Conservation (phyloP, 768 basidiomycete genomes). For the Serendipita vermifera region DNA sequence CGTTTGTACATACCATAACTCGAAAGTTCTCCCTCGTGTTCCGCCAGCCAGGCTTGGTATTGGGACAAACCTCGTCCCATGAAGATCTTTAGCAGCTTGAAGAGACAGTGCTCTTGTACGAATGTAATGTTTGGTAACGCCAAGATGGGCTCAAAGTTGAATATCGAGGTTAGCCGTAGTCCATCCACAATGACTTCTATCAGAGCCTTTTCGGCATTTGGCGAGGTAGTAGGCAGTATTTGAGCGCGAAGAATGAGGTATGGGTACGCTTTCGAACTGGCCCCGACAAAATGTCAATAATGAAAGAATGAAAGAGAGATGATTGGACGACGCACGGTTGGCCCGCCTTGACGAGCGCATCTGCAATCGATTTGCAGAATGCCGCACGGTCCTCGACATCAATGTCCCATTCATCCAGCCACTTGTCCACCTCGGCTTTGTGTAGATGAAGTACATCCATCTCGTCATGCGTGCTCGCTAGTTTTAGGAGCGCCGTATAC, state of each 20-base stretch:
- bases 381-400: conserved; percentile 45
- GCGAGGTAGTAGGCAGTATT: conserved; percentile 43
- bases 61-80: conserved; percentile 49
- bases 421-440: conserved; percentile 52
- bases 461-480: conserved; percentile 49
- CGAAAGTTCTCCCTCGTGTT: conserved; percentile 36
- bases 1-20: conserved; percentile 39
- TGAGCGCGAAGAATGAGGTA: conserved; percentile 51
- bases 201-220: conserved; percentile 40
- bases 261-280: conserved; percentile 48
- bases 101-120: conserved; percentile 55
- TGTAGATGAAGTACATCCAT: conserved; percentile 48
- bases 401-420: conserved; percentile 66
- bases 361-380: conserved; percentile 52
- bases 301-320: background rate
- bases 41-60: conserved; percentile 46
- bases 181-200: conserved; percentile 49
- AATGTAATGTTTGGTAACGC: conserved; percentile 59
- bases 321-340: conserved; percentile 37
- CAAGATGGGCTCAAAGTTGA: conserved; percentile 73
- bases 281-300: background rate
- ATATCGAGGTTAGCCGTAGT: conserved; percentile 49
- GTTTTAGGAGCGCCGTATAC: conserved; percentile 45
- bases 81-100: conserved; percentile 64
- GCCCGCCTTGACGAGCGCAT: conserved; percentile 42